Conservation (phyloP, 352 stramenopile species). For the Phytophthora pini region DNA sequence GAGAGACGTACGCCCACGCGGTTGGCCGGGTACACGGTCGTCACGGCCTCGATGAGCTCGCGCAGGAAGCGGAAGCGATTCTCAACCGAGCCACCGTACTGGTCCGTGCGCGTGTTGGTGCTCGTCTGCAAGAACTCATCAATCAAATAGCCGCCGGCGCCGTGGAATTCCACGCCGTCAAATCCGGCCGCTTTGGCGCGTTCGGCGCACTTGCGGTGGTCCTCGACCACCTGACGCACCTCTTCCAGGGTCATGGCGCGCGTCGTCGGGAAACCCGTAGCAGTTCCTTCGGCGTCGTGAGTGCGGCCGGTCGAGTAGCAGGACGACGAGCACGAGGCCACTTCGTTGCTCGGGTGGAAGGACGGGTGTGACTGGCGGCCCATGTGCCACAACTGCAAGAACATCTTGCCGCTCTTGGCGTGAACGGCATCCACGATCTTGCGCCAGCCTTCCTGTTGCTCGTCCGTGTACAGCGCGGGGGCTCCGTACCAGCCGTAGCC, state of each 20-base stretch:
- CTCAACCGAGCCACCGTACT: conserved; percentile 82
- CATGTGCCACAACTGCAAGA: conserved; percentile 81
- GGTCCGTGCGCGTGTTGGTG: conserved; percentile 82
- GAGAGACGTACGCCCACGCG: conserved; percentile 42
- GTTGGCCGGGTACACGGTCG: conserved; percentile 29
- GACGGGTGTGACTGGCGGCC: conserved; percentile 54
- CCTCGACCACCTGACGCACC: conserved; percentile 63
- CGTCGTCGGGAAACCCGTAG: conserved; percentile 44
- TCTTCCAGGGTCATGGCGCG: conserved; percentile 70
- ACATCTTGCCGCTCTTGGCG: conserved; percentile 49
- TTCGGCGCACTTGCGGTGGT: conserved; percentile 65
- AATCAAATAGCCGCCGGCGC: conserved; percentile 90
- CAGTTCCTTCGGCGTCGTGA: conserved; percentile 35
- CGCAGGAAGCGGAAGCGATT: conserved; percentile 77
- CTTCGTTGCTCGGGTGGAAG: conserved; percentile 35
- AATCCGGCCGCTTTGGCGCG: conserved; percentile 79
- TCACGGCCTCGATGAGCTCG: conserved; percentile 68
- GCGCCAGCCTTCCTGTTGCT: conserved; percentile 29
- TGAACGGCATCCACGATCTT: conserved; percentile 32
- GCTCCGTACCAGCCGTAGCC: conserved; percentile 40
- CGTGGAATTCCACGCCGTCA: conserved; percentile 64
- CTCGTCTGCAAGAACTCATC: conserved; percentile 87
- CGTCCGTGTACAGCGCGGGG: conserved; percentile 51
- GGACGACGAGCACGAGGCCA: conserved; percentile 61
- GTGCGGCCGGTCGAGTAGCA: conserved; percentile 32